A percentile compares a stretch with the other conserved stretches of the same genome.
phyloP scores from a whole-genome alignment of 2,329 filamentous ascomycete species.

The Venturia effusa region DNA sequence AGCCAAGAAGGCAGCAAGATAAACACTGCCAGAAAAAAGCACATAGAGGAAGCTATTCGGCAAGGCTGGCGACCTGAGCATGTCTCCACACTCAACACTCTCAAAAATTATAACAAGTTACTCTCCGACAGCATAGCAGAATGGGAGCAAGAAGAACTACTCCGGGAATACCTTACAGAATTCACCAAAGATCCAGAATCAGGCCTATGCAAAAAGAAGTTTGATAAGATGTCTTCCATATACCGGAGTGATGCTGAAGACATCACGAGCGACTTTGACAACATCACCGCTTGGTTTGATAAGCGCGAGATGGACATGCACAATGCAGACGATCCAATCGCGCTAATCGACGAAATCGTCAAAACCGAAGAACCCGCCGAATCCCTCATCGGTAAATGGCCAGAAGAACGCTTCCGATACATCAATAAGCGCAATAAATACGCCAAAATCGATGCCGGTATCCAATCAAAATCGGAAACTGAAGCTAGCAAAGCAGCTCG shows the following conservation, averaged over 20 bases:
- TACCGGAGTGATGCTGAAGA: not conserved
- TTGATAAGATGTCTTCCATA: not conserved
- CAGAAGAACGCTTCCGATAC: conserved; percentile 4
- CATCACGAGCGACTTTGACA: not conserved
- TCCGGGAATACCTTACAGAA: not conserved
- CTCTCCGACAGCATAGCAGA: not conserved
- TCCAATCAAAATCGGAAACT: not conserved
- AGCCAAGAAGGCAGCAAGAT: not conserved
- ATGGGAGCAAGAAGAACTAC: conserved; percentile 4
- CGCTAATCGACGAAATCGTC: no score
- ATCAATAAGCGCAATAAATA: not conserved
- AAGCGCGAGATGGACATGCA: not conserved
- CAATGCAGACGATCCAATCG: no score
- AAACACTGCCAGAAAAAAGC: not conserved
- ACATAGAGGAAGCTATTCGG: not conserved
- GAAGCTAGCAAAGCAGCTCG: not conserved
- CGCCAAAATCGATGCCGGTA: not conserved
- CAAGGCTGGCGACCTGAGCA: conserved; percentile 6
- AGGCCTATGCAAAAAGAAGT: not conserved
- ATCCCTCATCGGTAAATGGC: not conserved
- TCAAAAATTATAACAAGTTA: not conserved
- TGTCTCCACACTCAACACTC: not conserved
- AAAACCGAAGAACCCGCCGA: not conserved
- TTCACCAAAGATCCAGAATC: not conserved
- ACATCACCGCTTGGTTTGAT: not conserved